These are phyloP conservation scores for Arabidopsis suecica DNA, from an alignment of 345 rosid species.

Conservation along the genomic window DNA sequence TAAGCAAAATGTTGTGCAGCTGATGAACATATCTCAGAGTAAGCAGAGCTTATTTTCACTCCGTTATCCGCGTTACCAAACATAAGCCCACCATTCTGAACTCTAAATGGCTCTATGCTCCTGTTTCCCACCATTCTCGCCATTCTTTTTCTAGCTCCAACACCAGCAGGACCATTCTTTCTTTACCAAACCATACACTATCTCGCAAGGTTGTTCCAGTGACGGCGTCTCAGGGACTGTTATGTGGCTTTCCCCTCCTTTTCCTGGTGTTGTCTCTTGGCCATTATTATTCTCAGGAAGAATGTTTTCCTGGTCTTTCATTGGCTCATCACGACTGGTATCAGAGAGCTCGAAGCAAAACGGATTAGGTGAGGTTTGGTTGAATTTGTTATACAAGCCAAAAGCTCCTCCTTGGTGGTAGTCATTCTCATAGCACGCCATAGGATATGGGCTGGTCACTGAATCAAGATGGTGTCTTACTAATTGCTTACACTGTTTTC, in stretches of 20 bases:
- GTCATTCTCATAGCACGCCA: slow-evolving; percentile 81
- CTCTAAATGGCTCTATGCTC: slow-evolving; percentile 58
- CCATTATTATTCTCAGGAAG: slow-evolving; percentile 67
- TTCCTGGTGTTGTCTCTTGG: slow-evolving; percentile 84
- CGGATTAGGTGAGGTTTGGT: slow-evolving; percentile 62
- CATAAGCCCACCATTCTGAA: slow-evolving; percentile 63
- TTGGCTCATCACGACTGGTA: slow-evolving; percentile 54
- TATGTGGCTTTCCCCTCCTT: slow-evolving; percentile 71
- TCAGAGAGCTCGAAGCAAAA: slow-evolving; percentile 81
- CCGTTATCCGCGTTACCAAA: slow-evolving; percentile 67
- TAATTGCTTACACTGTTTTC: slow-evolving; percentile 88
- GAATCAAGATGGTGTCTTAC: slow-evolving; percentile 96
- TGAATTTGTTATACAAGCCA: slow-evolving; percentile 55
- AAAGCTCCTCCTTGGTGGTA: slow-evolving; percentile 61
- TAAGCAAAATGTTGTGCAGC: slow-evolving; percentile 94
- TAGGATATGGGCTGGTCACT: slow-evolving; percentile 92
- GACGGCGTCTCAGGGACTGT: slow-evolving; percentile 99
- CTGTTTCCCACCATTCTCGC: slow-evolving; percentile 70
- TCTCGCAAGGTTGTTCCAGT: slow-evolving; percentile 88
- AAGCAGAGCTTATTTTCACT: slow-evolving; percentile 68
- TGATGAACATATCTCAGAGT: slow-evolving; percentile 82
- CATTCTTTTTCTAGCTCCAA: slow-evolving; percentile 76
- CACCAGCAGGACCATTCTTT: slow-evolving; percentile 72
- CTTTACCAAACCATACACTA: slow-evolving; percentile 56
- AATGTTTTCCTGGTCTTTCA: slow-evolving; percentile 75